phyloP scores from a whole-genome alignment of 306 rosid species.

The Purshia tridentata region DNA sequence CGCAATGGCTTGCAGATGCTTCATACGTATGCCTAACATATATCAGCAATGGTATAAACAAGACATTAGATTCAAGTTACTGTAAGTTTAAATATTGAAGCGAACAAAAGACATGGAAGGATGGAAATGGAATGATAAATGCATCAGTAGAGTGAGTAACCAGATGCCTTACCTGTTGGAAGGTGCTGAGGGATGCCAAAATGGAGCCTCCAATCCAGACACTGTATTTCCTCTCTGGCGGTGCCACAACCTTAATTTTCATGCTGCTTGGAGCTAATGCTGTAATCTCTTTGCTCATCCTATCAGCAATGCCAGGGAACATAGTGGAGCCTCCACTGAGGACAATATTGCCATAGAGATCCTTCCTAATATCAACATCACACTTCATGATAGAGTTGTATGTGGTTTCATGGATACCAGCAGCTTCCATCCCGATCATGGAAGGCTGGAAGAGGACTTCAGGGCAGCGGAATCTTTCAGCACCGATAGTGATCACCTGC shows the following conservation, averaged over 20 bases:
- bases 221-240: constrained; percentile 96
- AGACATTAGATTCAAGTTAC: not conserved
- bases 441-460: constrained; percentile 99
- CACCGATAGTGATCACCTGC: constrained; percentile 91
- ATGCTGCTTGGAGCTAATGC: constrained; percentile 97
- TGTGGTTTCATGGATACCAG: constrained; percentile 94
- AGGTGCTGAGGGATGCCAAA: constrained; percentile 97
- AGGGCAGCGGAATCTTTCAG: constrained; percentile 92
- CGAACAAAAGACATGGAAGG: not conserved
- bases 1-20: not conserved
- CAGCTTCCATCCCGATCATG: constrained; percentile 95
- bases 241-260: constrained; percentile 95
- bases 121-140: not conserved
- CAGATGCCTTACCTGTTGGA: constrained; percentile 77
- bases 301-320: constrained; percentile 97
- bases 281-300: constrained; percentile 96
- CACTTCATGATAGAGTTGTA: constrained; percentile 99
- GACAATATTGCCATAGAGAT: constrained; percentile 90
- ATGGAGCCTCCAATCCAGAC: constrained; percentile 99
- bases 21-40: not conserved
- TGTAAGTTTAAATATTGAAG: not conserved
- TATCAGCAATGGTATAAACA: not conserved
- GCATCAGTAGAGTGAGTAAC: not conserved
- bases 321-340: constrained; percentile 93
- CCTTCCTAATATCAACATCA: constrained; percentile 95